Evolutionary conservation across 768 basidiomycete genomes (phyloP), one percentile per base, ranked within the genome.

Genomic region (Butyriboletus loyo): DNA sequence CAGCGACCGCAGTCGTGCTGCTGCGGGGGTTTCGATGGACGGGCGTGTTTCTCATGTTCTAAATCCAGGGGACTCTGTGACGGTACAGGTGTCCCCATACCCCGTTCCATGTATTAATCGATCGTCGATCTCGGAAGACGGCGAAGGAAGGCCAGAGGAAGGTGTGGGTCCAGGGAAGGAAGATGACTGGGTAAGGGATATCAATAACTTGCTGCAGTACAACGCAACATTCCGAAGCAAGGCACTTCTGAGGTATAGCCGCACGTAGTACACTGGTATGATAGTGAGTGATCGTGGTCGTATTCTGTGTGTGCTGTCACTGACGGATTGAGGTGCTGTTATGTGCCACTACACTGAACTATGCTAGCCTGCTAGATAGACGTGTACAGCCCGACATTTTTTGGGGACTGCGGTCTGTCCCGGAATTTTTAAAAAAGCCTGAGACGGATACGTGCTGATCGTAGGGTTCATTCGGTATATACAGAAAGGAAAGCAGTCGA

Each of bases 161-260:
- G 87, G 87, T 25, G 88, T 82, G 24, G 81, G 81, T 9, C 87
- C 84, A 25, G 87, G 89, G 11, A 89, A 87, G 63, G 89, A 91
- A 61, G 90, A 92, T 64, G 92, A 93, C 61, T 97, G 94, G 94
- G 92, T 95, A n/a, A 79, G 90, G 50, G 94, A 97, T 65, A 97
- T 97, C 70, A 96, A 96, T 69, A 93, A 92, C 59, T 72, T 97
- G 53, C 72, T 97, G 50, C 92, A 95, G 71, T 97, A 96, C 73
- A 97, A 97, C 59, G 91, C 91, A 27, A 92, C 93, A 0, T 97
- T 97, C 71, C 75, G 90, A 66, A 91, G 89, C 74, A 92, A 92
- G 70, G 89, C 88, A n/a, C 73, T 91, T 54, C 69, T 90, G 56
- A 73, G 86, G 59, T 86, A 91, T 61, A 84, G 81, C 64, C 79